A percentile compares a stretch with the other conserved stretches of the same genome.
Conservation (phyloP, 2,329 filamentous ascomycete species). For the Hypoxylon sp. region DNA sequence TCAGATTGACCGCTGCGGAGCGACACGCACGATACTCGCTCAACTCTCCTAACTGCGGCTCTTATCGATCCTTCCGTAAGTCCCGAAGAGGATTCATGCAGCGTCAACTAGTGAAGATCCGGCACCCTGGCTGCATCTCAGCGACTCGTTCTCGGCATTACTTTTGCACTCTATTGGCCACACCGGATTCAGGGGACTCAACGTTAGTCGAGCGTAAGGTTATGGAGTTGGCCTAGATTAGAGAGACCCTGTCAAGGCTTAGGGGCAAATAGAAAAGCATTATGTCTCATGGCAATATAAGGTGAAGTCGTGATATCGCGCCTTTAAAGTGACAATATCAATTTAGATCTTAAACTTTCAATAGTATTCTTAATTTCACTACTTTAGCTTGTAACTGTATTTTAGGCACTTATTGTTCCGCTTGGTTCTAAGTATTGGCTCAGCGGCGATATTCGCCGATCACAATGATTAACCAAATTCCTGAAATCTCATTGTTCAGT, state of each 20-base stretch:
- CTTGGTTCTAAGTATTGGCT: too few relatives aligned
- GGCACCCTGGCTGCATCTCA: not conserved
- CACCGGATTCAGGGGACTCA: too few relatives aligned
- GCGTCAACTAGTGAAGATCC: not conserved
- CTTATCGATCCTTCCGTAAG: not conserved
- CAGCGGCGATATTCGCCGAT: too few relatives aligned
- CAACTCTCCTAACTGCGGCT: not conserved
- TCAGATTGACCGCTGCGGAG: not conserved
- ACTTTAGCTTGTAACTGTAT: too few relatives aligned
- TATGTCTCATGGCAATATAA: not conserved
- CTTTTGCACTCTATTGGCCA: not conserved
- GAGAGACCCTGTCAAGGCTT: not conserved
- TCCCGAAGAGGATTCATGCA: not conserved
- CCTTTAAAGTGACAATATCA: too few relatives aligned
- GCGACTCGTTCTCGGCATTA: too few relatives aligned
- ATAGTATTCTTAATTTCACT: too few relatives aligned
- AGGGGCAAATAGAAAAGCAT: not conserved
- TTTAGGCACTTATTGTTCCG: too few relatives aligned
- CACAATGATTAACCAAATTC: too few relatives aligned
- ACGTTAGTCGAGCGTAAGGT: not conserved
- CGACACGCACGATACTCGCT: not conserved
- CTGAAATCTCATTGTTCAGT: too few relatives aligned
- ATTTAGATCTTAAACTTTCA: too few relatives aligned
- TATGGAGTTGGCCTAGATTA: not conserved
- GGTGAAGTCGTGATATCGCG: too few relatives aligned